phyloP scores from a whole-genome alignment of 768 basidiomycete species.

The Pisolithus albus region DNA sequence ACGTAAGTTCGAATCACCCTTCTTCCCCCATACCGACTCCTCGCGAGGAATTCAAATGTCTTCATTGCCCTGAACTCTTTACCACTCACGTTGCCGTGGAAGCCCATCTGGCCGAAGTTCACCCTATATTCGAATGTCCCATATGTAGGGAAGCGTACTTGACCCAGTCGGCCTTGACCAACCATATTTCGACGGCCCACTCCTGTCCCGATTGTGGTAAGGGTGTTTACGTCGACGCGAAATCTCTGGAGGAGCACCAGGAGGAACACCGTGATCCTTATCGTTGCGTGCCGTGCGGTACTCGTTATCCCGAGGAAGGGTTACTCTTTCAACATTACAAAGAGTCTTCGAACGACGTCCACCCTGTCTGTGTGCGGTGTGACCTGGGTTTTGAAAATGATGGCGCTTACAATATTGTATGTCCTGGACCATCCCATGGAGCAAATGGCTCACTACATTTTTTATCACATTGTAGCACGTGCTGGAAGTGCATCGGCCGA shows the following conservation, averaged over 20 bases:
- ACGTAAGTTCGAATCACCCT: conserved; percentile 10
- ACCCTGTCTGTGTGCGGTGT: conserved; percentile 33
- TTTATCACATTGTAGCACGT: conserved; percentile 29
- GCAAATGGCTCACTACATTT: neutral
- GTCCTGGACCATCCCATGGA: conserved; percentile 5
- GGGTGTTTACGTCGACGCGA: conserved; percentile 21
- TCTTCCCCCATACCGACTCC: conserved; percentile 7
- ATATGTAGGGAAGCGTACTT: conserved; percentile 18
- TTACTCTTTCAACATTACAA: conserved; percentile 35
- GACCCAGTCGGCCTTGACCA: conserved; percentile 23
- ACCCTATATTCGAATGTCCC: conserved; percentile 12
- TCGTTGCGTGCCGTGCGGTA: conserved; percentile 17
- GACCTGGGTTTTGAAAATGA: conserved; percentile 30
- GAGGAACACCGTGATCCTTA: conserved; percentile 25
- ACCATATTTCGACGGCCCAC: conserved; percentile 24
- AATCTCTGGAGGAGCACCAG: conserved; percentile 22
- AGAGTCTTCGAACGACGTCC: conserved; percentile 27
- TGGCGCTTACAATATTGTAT: conserved; percentile 23
- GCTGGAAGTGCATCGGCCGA: conserved; percentile 30
- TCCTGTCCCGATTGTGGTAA: conserved; percentile 29
- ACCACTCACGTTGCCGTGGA: conserved; percentile 6
- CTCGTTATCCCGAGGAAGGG: conserved; percentile 27
- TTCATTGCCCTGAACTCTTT: conserved; percentile 4
- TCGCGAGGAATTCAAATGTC: neutral
- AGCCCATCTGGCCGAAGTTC: neutral